phyloP scores from a whole-genome alignment of 2,329 filamentous ascomycete species.

The Botryosphaeria dothidea region DNA sequence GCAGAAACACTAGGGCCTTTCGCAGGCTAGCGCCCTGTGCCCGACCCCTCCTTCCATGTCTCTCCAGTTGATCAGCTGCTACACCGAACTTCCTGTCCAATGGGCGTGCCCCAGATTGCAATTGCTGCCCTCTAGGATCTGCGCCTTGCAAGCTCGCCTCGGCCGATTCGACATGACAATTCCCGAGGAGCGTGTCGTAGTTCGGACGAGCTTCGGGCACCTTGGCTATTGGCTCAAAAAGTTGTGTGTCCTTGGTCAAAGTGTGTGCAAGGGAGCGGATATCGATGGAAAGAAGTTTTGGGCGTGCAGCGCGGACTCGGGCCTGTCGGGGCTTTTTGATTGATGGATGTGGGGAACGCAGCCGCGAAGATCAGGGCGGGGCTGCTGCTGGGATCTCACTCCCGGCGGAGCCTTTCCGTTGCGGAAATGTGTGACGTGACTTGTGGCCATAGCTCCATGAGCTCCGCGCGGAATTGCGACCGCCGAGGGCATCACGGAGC shows the following conservation, averaged over 20 bases:
- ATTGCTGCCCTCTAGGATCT: not conserved
- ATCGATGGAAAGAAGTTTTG: not conserved
- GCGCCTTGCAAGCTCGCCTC: not conserved
- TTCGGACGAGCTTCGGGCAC: not conserved
- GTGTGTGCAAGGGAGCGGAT: not conserved
- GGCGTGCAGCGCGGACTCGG: not conserved
- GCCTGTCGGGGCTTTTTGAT: slow-evolving; percentile 11
- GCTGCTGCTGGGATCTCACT: not conserved
- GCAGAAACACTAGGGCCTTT: not conserved
- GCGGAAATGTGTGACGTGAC: slow-evolving; percentile 3
- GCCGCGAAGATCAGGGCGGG: not conserved
- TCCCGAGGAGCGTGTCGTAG: not conserved
- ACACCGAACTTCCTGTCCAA: not conserved
- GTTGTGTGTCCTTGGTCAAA: not conserved
- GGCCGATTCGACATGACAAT: not conserved
- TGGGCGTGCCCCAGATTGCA: not conserved
- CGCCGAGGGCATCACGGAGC: not conserved
- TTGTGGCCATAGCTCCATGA: slow-evolving; percentile 10
- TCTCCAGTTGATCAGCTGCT: not conserved
- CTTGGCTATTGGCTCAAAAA: not conserved
- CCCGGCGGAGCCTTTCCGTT: not conserved
- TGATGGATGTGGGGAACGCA: not conserved
- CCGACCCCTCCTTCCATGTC: not conserved
- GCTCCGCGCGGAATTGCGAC: slow-evolving; percentile 1
- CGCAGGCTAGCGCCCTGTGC: not conserved